Evolutionary conservation across 1,284 basidiomycete genomes (phyloP).

Genomic region (Boletus hoseneyae): DNA sequence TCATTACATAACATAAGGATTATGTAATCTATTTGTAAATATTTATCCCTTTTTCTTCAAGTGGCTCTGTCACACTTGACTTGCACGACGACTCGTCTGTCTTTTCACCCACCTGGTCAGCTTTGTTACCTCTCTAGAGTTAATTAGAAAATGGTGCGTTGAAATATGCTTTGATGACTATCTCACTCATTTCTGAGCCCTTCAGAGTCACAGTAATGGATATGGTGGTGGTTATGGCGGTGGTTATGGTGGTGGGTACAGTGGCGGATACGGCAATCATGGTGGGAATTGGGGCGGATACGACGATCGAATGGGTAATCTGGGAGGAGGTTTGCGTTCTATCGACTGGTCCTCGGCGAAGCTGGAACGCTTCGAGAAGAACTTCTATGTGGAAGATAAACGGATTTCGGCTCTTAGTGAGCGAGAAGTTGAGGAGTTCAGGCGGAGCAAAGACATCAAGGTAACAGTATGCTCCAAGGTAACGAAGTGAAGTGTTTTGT

Average conservation of each 20-base stretch:
- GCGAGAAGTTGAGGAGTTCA: slow-evolving; percentile 86
- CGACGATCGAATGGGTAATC: slow-evolving; percentile 50
- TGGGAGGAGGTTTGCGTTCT: slow-evolving; percentile 80
- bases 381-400: slow-evolving; percentile 96
- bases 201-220: slow-evolving; percentile 37
- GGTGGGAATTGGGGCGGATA: slow-evolving; percentile 46
- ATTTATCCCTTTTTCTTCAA: slow-evolving; percentile 18
- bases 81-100: slow-evolving; percentile 23
- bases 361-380: slow-evolving; percentile 88
- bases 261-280: slow-evolving; percentile 33
- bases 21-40: slow-evolving; percentile 18
- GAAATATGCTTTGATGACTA: not conserved
- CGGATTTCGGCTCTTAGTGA: slow-evolving; percentile 78
- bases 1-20: not conserved
- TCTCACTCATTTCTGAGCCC: slow-evolving; percentile 10
- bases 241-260: slow-evolving; percentile 33
- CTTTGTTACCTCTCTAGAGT: slow-evolving; percentile 3
- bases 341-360: slow-evolving; percentile 83
- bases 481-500: not conserved
- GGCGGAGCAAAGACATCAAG: slow-evolving; percentile 84
- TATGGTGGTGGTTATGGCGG: slow-evolving; percentile 35
- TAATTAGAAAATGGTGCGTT: slow-evolving; percentile 25
- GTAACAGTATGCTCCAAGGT: slow-evolving; percentile 35
- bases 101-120: slow-evolving; percentile 1
- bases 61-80: slow-evolving; percentile 16